Evolutionary conservation across 2,329 filamentous ascomycete species (phyloP).

Genomic region (Arthrobotrys pseudoclavata): DNA sequence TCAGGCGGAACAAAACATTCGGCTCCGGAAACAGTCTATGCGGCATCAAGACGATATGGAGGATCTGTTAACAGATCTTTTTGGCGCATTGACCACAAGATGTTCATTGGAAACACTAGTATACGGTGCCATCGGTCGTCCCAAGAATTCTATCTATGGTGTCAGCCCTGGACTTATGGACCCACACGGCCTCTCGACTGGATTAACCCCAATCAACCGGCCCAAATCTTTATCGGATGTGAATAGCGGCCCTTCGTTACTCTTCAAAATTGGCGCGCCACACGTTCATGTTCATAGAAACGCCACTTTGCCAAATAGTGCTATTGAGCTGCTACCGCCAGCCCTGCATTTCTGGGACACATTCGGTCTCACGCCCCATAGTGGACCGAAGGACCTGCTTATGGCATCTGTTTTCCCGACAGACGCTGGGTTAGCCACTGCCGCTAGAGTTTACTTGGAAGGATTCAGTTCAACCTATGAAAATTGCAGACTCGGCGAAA

Average conservation of each 20-base stretch:
- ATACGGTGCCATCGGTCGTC: conserved; percentile 40
- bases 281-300: conserved; percentile 76
- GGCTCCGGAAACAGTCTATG: conserved; percentile 31
- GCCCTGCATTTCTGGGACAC: conserved; percentile 86
- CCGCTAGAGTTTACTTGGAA: conserved; percentile 75
- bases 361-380: conserved; percentile 79
- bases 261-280: conserved; percentile 77
- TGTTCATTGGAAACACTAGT: conserved; percentile 51
- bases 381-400: conserved; percentile 78
- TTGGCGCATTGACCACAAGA: conserved; percentile 37
- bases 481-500: conserved; percentile 64
- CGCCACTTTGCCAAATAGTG: conserved; percentile 73
- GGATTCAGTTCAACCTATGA: conserved; percentile 76
- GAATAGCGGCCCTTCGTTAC: conserved; percentile 12
- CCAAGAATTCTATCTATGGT: conserved; percentile 47
- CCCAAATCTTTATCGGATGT: conserved; percentile 49
- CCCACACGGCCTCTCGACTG: conserved; percentile 28
- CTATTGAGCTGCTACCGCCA: conserved; percentile 80
- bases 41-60: conserved; percentile 49
- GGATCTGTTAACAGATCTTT: conserved; percentile 41
- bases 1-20: conserved; percentile 28
- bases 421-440: conserved; percentile 74
- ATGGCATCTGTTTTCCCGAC: conserved; percentile 79
- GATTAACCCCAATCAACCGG: conserved; percentile 47
- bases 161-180: conserved; percentile 52